phyloP scores from a whole-genome alignment of 192 early-diverging fungal species.

The Coemansia sp. region DNA sequence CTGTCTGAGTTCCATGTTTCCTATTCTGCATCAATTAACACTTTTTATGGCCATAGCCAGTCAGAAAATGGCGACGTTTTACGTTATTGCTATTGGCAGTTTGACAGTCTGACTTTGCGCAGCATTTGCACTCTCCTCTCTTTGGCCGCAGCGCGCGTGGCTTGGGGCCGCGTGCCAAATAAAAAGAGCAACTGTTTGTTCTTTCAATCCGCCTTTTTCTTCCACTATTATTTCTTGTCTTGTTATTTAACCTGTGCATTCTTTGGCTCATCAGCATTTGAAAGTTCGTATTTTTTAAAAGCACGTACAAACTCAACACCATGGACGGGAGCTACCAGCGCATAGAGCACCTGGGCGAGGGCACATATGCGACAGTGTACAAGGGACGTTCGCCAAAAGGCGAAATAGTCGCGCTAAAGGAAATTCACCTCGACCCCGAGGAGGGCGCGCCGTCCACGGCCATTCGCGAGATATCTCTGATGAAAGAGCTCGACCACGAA shows the following conservation, averaged over 20 bases:
- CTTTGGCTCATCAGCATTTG: neutral
- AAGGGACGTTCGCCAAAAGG: conserved; percentile 80
- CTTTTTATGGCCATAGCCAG: neutral
- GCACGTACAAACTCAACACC: neutral
- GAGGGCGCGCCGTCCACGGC: conserved; percentile 96
- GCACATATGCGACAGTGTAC: conserved; percentile 91
- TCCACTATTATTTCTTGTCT: neutral
- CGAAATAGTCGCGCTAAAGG: conserved; percentile 93
- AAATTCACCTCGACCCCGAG: conserved; percentile 88
- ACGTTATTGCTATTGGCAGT: conserved; percentile 1
- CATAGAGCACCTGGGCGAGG: conserved; percentile 95
- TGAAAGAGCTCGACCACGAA: conserved; percentile 92
- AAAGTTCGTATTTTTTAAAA: neutral
- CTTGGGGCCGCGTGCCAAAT: too few species aligned
- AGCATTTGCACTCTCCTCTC: neutral
- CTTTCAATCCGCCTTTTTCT: too few species aligned
- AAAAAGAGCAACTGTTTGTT: too few species aligned
- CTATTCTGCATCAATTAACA: neutral
- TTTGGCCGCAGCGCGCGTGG: neutral
- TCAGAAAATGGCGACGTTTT: too few species aligned
- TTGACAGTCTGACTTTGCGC: too few species aligned
- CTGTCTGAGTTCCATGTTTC: conserved; percentile 18
- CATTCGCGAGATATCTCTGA: conserved; percentile 96
- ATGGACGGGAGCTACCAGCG: conserved; percentile 64
- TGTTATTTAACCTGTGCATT: neutral